Evolutionary conservation across 306 rosid genomes (phyloP), one percentile per base, ranked within the genome.

Genomic region (Urtica urens): DNA sequence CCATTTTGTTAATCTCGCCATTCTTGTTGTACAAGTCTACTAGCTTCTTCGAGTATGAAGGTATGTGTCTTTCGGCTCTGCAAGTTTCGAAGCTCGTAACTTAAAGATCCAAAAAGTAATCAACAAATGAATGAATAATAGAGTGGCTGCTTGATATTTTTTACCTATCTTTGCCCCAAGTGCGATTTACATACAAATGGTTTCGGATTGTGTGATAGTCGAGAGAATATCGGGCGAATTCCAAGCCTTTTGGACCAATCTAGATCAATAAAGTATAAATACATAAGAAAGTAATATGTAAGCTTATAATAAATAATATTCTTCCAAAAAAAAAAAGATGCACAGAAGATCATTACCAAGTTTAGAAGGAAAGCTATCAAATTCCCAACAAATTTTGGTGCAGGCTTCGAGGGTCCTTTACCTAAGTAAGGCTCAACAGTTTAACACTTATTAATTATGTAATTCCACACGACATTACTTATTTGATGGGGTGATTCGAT

Each of bases 131-230:
- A 35, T 23, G n/a, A 19, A 23, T 46, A n/a, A n/a, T n/a, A n/a
- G n/a, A n/a, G n/a, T n/a, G n/a, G n/a, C n/a, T n/a, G n/a, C n/a
- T n/a, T n/a, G n/a, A n/a, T n/a, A n/a, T n/a, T n/a, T n/a, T n/a
- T n/a, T 67, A 88, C 97, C 97, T 84, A 65, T 83, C 72, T 71
- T 81, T 88, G 39, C 97, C 95, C 95, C 97, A 88, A 14, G 48
- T 7, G 7, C 97, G 81, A 55, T 77, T 78, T 46, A 81, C 66
- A 5, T 88, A 38, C 64, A 88, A 54, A 71, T 84, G 80, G 73
- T 88, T 88, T 57, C 97, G 74, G 51, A 88, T 88, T 60, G 97
- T 88, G 45, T 88, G 97, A 69, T 88, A 88, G 71, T 88, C 97
- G 27, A 84, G 94, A 20, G 97, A 90, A 62, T 84, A 90, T 12